phyloP scores from a whole-genome alignment of 768 basidiomycete genomes.

The Mycena vitilis region DNA sequence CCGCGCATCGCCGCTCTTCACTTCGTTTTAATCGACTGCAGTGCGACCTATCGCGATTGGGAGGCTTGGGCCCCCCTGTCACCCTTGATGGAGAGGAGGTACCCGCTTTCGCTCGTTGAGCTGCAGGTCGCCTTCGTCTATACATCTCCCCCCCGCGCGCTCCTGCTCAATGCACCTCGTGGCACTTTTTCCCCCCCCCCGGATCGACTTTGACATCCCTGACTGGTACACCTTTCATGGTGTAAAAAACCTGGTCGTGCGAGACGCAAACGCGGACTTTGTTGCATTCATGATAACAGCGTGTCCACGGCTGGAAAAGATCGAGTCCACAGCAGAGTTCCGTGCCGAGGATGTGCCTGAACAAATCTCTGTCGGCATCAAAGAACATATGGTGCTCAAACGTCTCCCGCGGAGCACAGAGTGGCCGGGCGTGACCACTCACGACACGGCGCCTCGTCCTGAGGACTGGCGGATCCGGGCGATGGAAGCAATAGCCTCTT shows the following conservation, averaged over 20 bases:
- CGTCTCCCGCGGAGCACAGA: too few relatives aligned
- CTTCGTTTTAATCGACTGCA: background rate
- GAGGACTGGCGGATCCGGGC: too few relatives aligned
- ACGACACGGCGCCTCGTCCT: too few relatives aligned
- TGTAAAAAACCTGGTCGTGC: background rate
- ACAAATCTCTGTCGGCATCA: too few relatives aligned
- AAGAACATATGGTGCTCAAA: too few relatives aligned
- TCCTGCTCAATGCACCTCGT: background rate
- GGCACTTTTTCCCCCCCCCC: background rate
- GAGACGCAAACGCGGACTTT: background rate
- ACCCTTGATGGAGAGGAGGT: background rate
- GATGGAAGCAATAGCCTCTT: too few relatives aligned
- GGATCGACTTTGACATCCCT: background rate
- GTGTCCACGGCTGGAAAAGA: background rate
- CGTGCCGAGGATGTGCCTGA: background rate
- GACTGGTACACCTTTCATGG: background rate
- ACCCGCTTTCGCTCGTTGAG: slow-evolving; percentile 11
- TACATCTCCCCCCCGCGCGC: background rate
- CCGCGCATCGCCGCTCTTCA: background rate
- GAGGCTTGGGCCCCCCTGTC: background rate
- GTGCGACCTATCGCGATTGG: background rate
- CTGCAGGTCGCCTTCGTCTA: slow-evolving; percentile 9
- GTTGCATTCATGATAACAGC: background rate
- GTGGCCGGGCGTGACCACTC: too few relatives aligned
- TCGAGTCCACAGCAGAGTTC: background rate